These are phyloP conservation scores for Pseudopithomyces chartarum DNA, from an alignment of 2,329 filamentous ascomycete genomes.

Conservation along the genomic window DNA sequence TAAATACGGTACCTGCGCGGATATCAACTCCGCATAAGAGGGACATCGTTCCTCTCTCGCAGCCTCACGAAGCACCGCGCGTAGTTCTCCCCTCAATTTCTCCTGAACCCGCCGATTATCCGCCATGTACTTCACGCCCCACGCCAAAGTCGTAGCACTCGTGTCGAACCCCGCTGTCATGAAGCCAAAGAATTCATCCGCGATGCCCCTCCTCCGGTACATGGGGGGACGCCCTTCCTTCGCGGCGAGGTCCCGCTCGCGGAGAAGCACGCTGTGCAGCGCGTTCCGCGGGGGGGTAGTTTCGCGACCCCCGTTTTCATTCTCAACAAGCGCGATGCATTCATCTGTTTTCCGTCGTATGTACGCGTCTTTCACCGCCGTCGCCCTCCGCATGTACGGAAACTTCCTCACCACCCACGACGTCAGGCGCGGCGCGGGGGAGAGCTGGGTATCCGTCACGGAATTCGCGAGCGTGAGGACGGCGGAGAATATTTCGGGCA, in stretches of 20 bases:
- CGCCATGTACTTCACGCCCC: constrained; percentile 12
- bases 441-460: constrained; percentile 4
- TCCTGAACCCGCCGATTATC: background rate
- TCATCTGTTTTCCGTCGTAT: constrained; percentile 3
- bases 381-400: constrained; percentile 9
- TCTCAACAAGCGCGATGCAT: no score
- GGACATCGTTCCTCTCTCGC: constrained; percentile 5
- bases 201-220: constrained; percentile 5
- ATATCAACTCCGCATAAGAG: constrained; percentile 4
- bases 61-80: background rate
- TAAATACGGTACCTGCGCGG: constrained; percentile 38
- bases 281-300: background rate
- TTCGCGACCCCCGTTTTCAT: no score
- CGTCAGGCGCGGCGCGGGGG: constrained; percentile 7
- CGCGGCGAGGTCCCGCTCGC: constrained; percentile 8
- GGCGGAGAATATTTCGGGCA: constrained; percentile 9
- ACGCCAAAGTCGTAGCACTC: constrained; percentile 6
- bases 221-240: constrained; percentile 11
- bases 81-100: constrained; percentile 8
- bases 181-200: constrained; percentile 13
- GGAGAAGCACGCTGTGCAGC: constrained; percentile 13
- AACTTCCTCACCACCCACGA: constrained; percentile 10
- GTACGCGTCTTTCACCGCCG: constrained; percentile 7
- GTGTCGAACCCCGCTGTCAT: constrained; percentile 14
- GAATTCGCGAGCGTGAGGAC: constrained; percentile 10